A percentile compares a stretch with the other conserved stretches of the same genome.
These are phyloP conservation scores for Diaporthe sp. DNA, from an alignment of 2,329 filamentous ascomycete species.

Conservation along the genomic window DNA sequence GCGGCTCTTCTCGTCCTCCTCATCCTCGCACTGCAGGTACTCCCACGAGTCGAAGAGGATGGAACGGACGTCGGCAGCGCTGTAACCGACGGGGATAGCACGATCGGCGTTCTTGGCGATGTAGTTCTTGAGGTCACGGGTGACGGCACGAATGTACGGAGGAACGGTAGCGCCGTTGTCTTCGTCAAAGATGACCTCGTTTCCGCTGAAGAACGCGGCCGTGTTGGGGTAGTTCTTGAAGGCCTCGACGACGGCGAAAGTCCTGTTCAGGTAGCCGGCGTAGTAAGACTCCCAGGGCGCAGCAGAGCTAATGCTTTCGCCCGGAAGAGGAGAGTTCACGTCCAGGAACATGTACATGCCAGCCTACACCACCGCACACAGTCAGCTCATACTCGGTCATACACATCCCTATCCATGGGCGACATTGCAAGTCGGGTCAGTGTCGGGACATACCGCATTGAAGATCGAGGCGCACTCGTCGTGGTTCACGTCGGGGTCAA, in stretches of 20 bases:
- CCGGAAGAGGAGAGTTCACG: conserved; percentile 75
- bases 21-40: conserved; percentile 75
- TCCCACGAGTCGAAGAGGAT: conserved; percentile 82
- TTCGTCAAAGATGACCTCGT: conserved; percentile 81
- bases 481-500: conserved; percentile 76
- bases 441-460: conserved; percentile 64
- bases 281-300: conserved; percentile 74
- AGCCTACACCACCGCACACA: conserved; percentile 54
- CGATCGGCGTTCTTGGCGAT: conserved; percentile 79
- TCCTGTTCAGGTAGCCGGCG: conserved; percentile 73
- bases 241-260: conserved; percentile 76
- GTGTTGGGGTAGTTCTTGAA: conserved; percentile 78
- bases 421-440: neutral
- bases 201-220: conserved; percentile 82
- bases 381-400: neutral
- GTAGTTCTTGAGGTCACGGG: conserved; percentile 85
- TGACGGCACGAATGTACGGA: conserved; percentile 81
- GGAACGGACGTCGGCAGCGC: conserved; percentile 81
- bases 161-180: conserved; percentile 72
- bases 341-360: conserved; percentile 80
- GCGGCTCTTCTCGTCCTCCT: conserved; percentile 71
- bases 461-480: conserved; percentile 77
- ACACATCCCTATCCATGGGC: neutral
- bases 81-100: conserved; percentile 83
- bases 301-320: conserved; percentile 68